Base-by-base conservation (phyloP, 1,139 yeast species). In the Neolecta irregularis region DNA sequence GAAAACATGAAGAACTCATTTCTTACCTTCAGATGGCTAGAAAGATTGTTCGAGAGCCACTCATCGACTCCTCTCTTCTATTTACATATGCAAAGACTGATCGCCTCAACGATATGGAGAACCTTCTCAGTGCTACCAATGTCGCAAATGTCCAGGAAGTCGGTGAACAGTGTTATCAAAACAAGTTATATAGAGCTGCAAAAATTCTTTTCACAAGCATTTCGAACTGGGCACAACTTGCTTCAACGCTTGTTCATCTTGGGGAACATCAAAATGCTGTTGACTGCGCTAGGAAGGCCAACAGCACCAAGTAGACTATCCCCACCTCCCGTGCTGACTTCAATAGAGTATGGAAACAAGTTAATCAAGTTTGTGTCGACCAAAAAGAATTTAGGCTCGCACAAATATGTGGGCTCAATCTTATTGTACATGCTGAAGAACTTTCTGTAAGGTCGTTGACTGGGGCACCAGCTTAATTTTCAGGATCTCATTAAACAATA, bases 231-330 rank as follows among this genome's bases (percentile, higher is more conserved):
- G 79, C 95, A 34, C 88, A 83, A 59, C 69, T 88, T 50, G 96
- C 98, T 7, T 79, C 95, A 12, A 88, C 96, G 24, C 70, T 85
- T 53, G 99, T 88, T 15, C 81, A 76, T 62, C 64, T 88, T 53
- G 73, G 72, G 41, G 96, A 88, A 55, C 83, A 83, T 58, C 96
- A 88, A 62, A 74, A 81, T 39, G 98, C 99, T 34, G 98, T 88
- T 45, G 98, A 88, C 53, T 83, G 95, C 59, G 99, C 98, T 13
- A 78, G 98, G 65, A 91, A 88, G 62, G 98, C 98, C 3, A 79
- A 93, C 32, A 85, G 85, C 58, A 73, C 76, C 44, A 70, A 67
- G 52, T 26, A 26, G 5, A 11, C n/a, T 19, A 12, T 26, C n/a
- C n/a, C 20, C 2, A 19, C 18, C 20, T 8, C 5, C 18, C 20